Evolutionary conservation across 1,139 yeast genomes (phyloP).

Genomic region (Kurtzmaniella quercitrusa): DNA sequence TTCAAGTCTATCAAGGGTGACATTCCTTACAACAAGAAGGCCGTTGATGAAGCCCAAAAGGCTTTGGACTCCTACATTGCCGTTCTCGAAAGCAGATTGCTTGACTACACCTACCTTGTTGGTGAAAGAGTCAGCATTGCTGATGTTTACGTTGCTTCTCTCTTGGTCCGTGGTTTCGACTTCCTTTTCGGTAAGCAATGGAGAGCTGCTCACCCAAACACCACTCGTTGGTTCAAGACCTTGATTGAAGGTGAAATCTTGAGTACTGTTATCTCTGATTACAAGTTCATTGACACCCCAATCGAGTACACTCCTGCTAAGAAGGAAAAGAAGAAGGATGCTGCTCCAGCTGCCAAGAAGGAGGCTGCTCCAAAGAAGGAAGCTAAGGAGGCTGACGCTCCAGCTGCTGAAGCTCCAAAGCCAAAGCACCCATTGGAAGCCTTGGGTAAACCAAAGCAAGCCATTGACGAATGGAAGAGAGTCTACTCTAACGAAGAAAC

Average conservation of each 20-base stretch:
- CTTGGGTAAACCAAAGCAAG: constrained; percentile 69
- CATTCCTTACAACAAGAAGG: constrained; percentile 73
- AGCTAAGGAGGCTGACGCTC: constrained; percentile 40
- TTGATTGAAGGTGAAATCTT: constrained; percentile 56
- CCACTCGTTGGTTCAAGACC: constrained; percentile 85
- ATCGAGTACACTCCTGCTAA: constrained; percentile 70
- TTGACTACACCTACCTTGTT: constrained; percentile 78
- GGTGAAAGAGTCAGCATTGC: constrained; percentile 88
- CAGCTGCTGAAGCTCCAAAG: constrained; percentile 50
- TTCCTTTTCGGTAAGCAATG: constrained; percentile 69
- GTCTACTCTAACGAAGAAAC: constrained; percentile 96
- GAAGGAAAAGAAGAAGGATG: constrained; percentile 49
- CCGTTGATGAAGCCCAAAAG: constrained; percentile 51
- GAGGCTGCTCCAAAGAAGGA: constrained; percentile 29
- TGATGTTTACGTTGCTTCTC: constrained; percentile 66
- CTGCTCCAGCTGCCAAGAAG: constrained; percentile 21
- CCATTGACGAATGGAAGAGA: constrained; percentile 95
- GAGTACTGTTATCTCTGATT: constrained; percentile 35
- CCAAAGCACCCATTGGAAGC: constrained; percentile 89
- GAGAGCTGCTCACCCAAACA: constrained; percentile 70
- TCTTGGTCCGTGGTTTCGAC: constrained; percentile 62
- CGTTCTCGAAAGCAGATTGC: constrained; percentile 61
- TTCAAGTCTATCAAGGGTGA: constrained; percentile 34
- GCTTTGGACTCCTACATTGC: constrained; percentile 36
- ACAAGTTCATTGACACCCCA: constrained; percentile 63